phyloP scores from a whole-genome alignment of 257 asterid species.

The Linaria vulgaris region DNA sequence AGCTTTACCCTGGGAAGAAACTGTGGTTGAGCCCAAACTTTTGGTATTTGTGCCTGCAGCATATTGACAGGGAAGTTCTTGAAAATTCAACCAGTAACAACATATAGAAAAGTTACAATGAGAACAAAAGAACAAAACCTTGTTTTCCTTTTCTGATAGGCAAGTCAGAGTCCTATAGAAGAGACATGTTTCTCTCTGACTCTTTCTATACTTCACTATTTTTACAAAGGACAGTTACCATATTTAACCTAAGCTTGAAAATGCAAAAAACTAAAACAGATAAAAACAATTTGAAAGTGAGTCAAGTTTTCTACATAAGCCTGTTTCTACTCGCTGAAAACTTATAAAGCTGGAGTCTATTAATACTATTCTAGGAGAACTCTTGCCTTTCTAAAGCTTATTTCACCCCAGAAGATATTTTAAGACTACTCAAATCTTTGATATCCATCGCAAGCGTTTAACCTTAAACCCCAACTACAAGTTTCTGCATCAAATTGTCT shows the following conservation, averaged over 20 bases:
- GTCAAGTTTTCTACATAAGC: neutral
- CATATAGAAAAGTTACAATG: conserved; percentile 1
- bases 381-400: neutral
- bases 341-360: neutral
- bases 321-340: neutral
- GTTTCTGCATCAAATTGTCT: neutral
- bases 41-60: conserved; percentile 39
- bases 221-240: neutral
- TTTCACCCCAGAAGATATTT: neutral
- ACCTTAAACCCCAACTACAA: neutral
- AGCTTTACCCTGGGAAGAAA: conserved; percentile 44
- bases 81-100: conserved; percentile 13
- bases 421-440: neutral
- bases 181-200: neutral
- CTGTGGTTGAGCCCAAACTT: conserved; percentile 38
- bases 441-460: neutral
- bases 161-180: neutral
- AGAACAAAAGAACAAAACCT: neutral
- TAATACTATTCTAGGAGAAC: neutral
- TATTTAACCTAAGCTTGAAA: neutral
- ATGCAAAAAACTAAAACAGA: neutral
- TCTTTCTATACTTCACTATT: neutral
- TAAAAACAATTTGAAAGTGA: neutral
- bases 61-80: conserved; percentile 38
- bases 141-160: neutral